Conservation (phyloP, 2,329 filamentous ascomycete species). For the Cladosporium sp. region DNA sequence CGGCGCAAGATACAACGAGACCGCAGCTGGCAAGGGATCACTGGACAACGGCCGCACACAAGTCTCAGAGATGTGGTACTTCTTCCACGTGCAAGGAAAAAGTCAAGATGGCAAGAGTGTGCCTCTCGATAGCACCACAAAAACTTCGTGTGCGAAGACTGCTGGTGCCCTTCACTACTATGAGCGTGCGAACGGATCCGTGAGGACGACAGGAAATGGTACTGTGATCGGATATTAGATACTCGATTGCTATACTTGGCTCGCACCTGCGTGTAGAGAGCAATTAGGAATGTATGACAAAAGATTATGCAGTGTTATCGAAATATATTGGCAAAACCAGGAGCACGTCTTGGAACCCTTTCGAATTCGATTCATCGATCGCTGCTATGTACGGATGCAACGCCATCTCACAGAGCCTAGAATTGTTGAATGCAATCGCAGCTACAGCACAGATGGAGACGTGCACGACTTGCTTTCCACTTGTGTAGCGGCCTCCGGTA, state of each 20-base stretch:
- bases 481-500: not conserved
- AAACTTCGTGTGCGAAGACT: slow-evolving; percentile 57
- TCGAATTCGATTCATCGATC: not conserved
- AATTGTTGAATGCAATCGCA: not conserved
- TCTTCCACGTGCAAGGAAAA: slow-evolving; percentile 58
- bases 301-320: not conserved
- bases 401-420: not conserved
- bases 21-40: slow-evolving; percentile 54
- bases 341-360: not conserved
- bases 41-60: slow-evolving; percentile 58
- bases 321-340: not conserved
- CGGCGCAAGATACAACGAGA: slow-evolving; percentile 62
- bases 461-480: not conserved
- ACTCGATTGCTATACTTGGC: not conserved
- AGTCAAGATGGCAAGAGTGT: slow-evolving; percentile 55
- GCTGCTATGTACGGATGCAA: not conserved
- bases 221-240: not conserved
- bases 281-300: not conserved
- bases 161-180: slow-evolving; percentile 57
- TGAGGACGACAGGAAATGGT: slow-evolving; percentile 1
- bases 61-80: slow-evolving; percentile 67
- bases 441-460: not conserved
- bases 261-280: not conserved
- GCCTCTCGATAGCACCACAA: slow-evolving; percentile 50
- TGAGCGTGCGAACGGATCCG: slow-evolving; percentile 35